Percentiles rank a stretch among this genome's conserved stretches.
Evolutionary conservation across 371 early-diverging fungal species (phyloP).

Genomic region (Basidiobolus meristosporus): DNA sequence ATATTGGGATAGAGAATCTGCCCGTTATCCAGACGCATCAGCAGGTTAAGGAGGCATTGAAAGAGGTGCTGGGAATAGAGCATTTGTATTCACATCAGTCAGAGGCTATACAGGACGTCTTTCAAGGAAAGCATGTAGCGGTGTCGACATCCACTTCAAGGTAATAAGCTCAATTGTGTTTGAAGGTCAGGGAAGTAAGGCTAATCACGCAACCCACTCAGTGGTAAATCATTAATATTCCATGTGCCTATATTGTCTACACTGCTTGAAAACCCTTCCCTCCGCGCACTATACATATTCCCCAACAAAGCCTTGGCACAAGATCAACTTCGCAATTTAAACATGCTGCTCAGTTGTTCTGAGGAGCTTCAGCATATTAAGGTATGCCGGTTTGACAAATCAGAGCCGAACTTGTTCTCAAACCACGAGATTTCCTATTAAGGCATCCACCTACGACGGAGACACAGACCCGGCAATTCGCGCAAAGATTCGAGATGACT

Average conservation of each 20-base stretch:
- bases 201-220: conserved; percentile 4
- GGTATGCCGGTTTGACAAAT: no score
- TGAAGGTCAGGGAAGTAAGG: background rate
- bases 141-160: conserved; percentile 50
- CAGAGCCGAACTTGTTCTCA: no score
- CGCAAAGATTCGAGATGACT: conserved; percentile 16
- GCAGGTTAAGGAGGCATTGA: no score
- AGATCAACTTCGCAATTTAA: conserved; percentile 28
- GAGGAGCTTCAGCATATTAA: no score
- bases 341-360: conserved; percentile 1
- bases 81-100: conserved; percentile 49
- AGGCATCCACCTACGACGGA: conserved; percentile 19
- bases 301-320: conserved; percentile 65
- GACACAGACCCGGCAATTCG: conserved; percentile 23
- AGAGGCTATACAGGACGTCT: conserved; percentile 24
- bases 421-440: no score
- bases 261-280: conserved; percentile 14
- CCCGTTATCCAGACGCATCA: no score
- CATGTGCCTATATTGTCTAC: conserved; percentile 40
- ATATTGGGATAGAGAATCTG: no score
- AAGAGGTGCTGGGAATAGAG: conserved; percentile 10
- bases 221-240: conserved; percentile 66
- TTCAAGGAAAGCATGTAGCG: conserved; percentile 24
- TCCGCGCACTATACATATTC: conserved; percentile 35
- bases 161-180: conserved; percentile 7